These are phyloP conservation scores for Artemisia annua DNA, from an alignment of 129 eudicot genomes.

Conservation along the genomic window DNA sequence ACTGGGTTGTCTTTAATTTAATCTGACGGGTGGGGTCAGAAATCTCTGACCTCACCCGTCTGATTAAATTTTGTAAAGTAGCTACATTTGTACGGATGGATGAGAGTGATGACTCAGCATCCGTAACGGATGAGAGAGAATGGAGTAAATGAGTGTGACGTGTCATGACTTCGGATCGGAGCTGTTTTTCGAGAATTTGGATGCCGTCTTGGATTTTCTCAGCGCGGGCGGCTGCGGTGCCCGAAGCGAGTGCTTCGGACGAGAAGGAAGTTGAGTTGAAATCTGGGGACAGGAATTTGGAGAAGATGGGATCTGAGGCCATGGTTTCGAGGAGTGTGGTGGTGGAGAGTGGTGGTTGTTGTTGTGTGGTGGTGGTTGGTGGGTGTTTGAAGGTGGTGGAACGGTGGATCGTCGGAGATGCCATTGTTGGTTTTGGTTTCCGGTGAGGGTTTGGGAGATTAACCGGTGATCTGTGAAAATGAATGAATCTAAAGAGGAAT, in stretches of 20 bases:
- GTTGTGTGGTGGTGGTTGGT: constrained; percentile 32
- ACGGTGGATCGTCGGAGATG: constrained; percentile 51
- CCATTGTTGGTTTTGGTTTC: constrained; percentile 29
- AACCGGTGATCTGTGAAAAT: no score
- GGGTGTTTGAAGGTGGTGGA: constrained; percentile 77
- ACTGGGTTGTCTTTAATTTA: constrained; percentile 57
- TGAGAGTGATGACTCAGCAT: constrained; percentile 66
- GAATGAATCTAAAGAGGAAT: no score
- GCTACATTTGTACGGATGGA: constrained; percentile 58
- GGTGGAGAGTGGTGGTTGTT: constrained; percentile 26
- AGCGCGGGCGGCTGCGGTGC: constrained; percentile 80
- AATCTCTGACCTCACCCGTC: constrained; percentile 64
- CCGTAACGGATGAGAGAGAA: constrained; percentile 62
- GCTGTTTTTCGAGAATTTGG: constrained; percentile 64
- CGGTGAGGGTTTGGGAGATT: constrained; percentile 11
- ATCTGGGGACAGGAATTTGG: constrained; percentile 70
- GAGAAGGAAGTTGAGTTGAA: constrained; percentile 77
- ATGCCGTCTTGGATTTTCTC: constrained; percentile 85
- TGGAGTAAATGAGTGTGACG: constrained; percentile 67
- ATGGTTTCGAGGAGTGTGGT: constrained; percentile 59
- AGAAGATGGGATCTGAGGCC: constrained; percentile 74
- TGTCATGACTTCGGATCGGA: constrained; percentile 67
- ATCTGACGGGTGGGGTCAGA: constrained; percentile 69
- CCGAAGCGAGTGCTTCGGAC: constrained; percentile 91
- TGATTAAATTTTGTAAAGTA: constrained; percentile 65